Base-by-base conservation (phyloP, 768 basidiomycete genomes). In the Russula foetens region DNA sequence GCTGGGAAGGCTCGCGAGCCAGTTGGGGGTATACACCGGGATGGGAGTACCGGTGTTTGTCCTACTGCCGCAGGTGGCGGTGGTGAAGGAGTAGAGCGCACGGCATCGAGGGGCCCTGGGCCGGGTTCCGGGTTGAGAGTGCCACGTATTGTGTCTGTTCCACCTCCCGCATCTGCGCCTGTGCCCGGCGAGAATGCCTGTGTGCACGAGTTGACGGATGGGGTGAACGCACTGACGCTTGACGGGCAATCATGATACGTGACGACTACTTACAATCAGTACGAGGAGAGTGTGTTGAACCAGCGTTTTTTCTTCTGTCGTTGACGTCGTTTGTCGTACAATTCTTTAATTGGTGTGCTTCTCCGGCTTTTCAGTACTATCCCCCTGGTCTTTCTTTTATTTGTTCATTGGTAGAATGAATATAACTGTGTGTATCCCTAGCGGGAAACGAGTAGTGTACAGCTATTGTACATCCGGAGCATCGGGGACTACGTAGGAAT, bases 121-220 rank as follows among this genome's bases (percentile, higher is more conserved):
- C n/a, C 41, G 5, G 45, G 48, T 33, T 21, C 51, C 11, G 58
- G 59, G n/a, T 26, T 26, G 21, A 51, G 23, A 19, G 21, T 29
- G 15, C 55, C 54, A 31, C 60, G 49, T 48, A 17, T 56, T 9
- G 31, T 21, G 7, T 56, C 60, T 45, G 60, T 24, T 15, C 49
- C 46, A 26, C 53, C 60, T 15, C 51, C 41, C 4, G 11, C 31
- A 38, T 12, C 26, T 8, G 38, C 24, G 14, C 38, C 11, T 6
- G 17, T 35, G 28, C 1, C 26, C 19, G 6, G 78, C 79, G 59
- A 90, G 74, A 71, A 81, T 84, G 48, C 80, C 79, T 73, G 90
- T 89, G 21, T 89, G 86, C 89, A 89, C 88, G 5, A 87, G 87
- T 52, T 91, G 87, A 64, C 88, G 87, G 17, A 87, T 82, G 70